phyloP scores from a whole-genome alignment of 2,329 filamentous ascomycete species.

The Colletotrichum musae region DNA sequence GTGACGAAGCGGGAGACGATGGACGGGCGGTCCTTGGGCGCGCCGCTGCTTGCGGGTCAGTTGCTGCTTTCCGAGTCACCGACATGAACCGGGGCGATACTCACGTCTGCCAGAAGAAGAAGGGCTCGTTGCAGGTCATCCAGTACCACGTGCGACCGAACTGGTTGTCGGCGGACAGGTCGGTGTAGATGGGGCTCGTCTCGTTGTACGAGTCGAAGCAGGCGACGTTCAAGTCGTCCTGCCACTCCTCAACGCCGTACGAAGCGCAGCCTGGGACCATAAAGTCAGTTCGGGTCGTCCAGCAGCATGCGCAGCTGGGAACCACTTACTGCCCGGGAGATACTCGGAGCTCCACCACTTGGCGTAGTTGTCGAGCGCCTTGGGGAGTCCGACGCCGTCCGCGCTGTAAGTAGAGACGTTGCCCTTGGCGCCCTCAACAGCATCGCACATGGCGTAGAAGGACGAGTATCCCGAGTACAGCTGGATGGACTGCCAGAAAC shows the following conservation, averaged over 20 bases:
- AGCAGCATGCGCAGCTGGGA: neutral
- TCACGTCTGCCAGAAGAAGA: slow-evolving; percentile 63
- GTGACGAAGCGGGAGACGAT: slow-evolving; percentile 67
- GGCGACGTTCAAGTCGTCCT: slow-evolving; percentile 55
- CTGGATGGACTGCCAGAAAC: slow-evolving; percentile 54
- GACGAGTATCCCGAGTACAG: slow-evolving; percentile 52
- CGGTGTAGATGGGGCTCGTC: slow-evolving; percentile 64
- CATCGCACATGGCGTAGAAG: slow-evolving; percentile 55
- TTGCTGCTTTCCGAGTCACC: neutral
- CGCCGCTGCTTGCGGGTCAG: slow-evolving; percentile 54
- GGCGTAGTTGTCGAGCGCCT: slow-evolving; percentile 68
- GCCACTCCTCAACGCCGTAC: slow-evolving; percentile 63
- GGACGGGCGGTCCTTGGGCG: slow-evolving; percentile 58
- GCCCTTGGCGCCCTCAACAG: slow-evolving; percentile 43
- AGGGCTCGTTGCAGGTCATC: slow-evolving; percentile 74
- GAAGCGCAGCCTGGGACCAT: slow-evolving; percentile 56
- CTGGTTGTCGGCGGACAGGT: slow-evolving; percentile 61
- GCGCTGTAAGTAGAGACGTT: slow-evolving; percentile 47
- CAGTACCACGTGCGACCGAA: slow-evolving; percentile 70
- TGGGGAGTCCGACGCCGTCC: slow-evolving; percentile 66
- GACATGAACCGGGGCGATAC: slow-evolving; percentile 25
- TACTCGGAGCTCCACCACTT: slow-evolving; percentile 63
- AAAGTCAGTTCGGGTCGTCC: neutral
- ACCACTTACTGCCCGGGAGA: slow-evolving; percentile 62
- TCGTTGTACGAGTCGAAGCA: slow-evolving; percentile 70